These are phyloP conservation scores for Thymus mandschuricus DNA, from an alignment of 257 asterid species.

Conservation along the genomic window DNA sequence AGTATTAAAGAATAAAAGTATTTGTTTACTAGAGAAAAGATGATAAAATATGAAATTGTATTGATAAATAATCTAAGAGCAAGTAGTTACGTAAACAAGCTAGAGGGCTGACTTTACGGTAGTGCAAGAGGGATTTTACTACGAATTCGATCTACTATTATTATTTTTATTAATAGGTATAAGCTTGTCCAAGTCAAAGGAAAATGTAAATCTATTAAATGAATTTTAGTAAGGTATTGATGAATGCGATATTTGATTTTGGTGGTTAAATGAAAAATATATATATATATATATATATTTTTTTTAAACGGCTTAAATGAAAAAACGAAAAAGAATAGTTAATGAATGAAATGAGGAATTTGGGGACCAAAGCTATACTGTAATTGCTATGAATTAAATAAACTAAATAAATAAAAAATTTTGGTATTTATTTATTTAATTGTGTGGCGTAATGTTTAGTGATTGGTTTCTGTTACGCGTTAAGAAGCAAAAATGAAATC, in stretches of 20 bases:
- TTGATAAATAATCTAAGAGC: too few species aligned
- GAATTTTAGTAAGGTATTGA: not conserved
- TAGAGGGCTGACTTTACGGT: constrained; percentile 10
- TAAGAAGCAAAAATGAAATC: not conserved
- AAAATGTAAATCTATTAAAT: not conserved
- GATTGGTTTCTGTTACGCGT: not conserved
- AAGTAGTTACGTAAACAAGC: not conserved
- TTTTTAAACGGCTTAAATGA: not conserved
- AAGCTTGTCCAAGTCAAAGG: too few species aligned
- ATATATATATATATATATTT: too few species aligned
- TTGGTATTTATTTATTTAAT: not conserved
- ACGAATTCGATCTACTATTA: too few species aligned
- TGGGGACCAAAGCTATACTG: not conserved
- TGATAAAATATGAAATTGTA: too few species aligned
- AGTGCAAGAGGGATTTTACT: constrained; percentile 4
- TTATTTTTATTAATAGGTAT: too few species aligned
- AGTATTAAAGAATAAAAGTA: too few species aligned
- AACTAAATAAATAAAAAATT: too few species aligned
- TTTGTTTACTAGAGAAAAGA: too few species aligned
- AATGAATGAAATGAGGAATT: not conserved
- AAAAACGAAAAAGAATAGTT: not conserved
- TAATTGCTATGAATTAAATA: not conserved
- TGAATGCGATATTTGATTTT: not conserved
- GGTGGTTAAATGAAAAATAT: not conserved
- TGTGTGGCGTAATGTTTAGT: not conserved